Evolutionary conservation across 768 basidiomycete genomes (phyloP).

Genomic region (Candolleomyces aberdarensis): DNA sequence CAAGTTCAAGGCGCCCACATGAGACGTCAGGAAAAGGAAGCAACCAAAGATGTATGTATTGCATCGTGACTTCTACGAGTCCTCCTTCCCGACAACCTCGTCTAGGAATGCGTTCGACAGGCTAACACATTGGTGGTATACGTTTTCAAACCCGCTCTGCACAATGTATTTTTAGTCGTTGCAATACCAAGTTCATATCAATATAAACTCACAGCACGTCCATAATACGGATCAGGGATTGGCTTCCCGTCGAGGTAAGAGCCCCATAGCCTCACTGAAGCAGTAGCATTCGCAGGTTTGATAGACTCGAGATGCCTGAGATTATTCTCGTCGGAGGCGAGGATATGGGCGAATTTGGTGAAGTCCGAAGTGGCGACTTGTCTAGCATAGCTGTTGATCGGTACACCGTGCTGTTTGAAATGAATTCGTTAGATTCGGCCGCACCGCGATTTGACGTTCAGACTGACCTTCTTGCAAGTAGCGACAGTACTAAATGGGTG

Average conservation of each 20-base stretch:
- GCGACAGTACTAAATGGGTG: conserved; percentile 51
- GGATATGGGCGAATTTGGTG: conserved; percentile 72
- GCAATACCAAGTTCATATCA: conserved; percentile 6
- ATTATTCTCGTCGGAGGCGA: conserved; percentile 82
- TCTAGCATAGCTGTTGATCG: conserved; percentile 68
- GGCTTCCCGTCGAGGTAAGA: conserved; percentile 67
- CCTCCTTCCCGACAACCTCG: conserved; percentile 39
- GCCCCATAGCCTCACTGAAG: conserved; percentile 75
- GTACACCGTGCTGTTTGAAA: conserved; percentile 67
- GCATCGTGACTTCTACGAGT: background rate
- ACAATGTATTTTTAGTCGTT: background rate
- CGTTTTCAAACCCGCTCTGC: conserved; percentile 69
- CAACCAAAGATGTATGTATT: background rate
- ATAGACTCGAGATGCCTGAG: conserved; percentile 56
- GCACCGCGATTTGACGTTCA: background rate
- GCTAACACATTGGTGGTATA: conserved; percentile 72
- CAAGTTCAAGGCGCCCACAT: background rate
- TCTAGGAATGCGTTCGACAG: conserved; percentile 83
- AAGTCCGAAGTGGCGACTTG: conserved; percentile 70
- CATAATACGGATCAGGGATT: conserved; percentile 87
- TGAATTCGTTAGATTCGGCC: too few relatives aligned
- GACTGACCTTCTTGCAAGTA: conserved; percentile 64
- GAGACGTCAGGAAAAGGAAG: background rate
- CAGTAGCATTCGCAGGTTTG: conserved; percentile 49
- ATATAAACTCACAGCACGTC: conserved; percentile 50